These are phyloP conservation scores for Babesia ovis DNA, from an alignment of 169 alveolate species.

Conservation along the genomic window DNA sequence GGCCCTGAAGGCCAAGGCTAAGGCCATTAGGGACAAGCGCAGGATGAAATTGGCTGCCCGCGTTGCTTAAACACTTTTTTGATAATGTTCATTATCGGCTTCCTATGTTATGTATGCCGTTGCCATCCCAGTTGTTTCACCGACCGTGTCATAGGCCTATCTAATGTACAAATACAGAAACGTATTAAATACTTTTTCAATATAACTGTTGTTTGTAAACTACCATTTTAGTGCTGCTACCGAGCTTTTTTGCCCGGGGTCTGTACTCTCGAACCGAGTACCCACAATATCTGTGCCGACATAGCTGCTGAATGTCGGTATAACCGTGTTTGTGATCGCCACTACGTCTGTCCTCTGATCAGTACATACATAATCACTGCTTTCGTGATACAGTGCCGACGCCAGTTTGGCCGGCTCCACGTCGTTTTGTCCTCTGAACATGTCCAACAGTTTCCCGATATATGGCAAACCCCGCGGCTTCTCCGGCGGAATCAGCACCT, in stretches of 20 bases:
- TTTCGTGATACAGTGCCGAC: background rate
- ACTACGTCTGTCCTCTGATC: slow-evolving; percentile 5
- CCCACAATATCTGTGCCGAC: slow-evolving; percentile 4
- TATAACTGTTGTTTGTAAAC: background rate
- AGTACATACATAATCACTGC: background rate
- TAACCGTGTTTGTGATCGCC: slow-evolving; percentile 6
- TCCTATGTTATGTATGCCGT: too few relatives aligned
- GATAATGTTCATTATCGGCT: slow-evolving; percentile 38
- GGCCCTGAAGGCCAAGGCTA: slow-evolving; percentile 87
- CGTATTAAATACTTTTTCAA: too few relatives aligned
- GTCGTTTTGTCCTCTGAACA: background rate
- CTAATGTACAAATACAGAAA: too few relatives aligned
- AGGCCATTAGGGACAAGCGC: slow-evolving; percentile 77
- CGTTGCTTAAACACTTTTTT: slow-evolving; percentile 16
- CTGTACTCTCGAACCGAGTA: background rate
- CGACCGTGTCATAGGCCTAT: too few relatives aligned
- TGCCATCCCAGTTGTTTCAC: too few relatives aligned
- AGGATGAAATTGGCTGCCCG: slow-evolving; percentile 67
- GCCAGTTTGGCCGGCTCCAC: slow-evolving; percentile 7
- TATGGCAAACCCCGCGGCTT: background rate
- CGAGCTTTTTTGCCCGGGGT: background rate
- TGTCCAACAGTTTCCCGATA: background rate
- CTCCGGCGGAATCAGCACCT: slow-evolving; percentile 45
- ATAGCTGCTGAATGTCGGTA: slow-evolving; percentile 19
- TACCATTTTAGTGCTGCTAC: slow-evolving; percentile 46